phyloP scores from a whole-genome alignment of 768 basidiomycete genomes.

The Tephrocybe sp. region DNA sequence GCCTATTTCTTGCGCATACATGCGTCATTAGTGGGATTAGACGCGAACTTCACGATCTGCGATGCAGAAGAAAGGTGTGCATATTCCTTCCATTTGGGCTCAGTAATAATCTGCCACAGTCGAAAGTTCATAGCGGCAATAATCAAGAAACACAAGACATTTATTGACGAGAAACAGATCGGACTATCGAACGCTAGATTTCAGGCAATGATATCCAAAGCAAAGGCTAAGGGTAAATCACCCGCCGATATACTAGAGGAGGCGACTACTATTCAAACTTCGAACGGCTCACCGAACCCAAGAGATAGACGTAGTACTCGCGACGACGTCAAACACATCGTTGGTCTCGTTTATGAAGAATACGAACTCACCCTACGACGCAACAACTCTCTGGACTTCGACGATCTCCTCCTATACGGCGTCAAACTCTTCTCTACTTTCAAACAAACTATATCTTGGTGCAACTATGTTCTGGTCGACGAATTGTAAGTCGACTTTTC shows the following conservation, averaged over 20 bases:
- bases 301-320: not conserved
- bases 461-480: slow-evolving; percentile 71
- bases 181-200: slow-evolving; percentile 53
- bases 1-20: slow-evolving; percentile 70
- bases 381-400: slow-evolving; percentile 81
- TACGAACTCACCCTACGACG: slow-evolving; percentile 62
- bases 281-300: not conserved
- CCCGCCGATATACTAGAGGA: slow-evolving; percentile 37
- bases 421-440: slow-evolving; percentile 58
- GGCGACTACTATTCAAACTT: slow-evolving; percentile 9
- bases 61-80: slow-evolving; percentile 76
- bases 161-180: slow-evolving; percentile 44
- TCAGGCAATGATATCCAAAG: slow-evolving; percentile 67
- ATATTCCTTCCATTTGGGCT: not conserved
- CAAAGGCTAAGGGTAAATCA: slow-evolving; percentile 63
- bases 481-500: slow-evolving; percentile 66
- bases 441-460: slow-evolving; percentile 51
- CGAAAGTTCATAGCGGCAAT: slow-evolving; percentile 63
- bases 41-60: slow-evolving; percentile 77
- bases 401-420: slow-evolving; percentile 76
- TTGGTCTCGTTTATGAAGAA: slow-evolving; percentile 55
- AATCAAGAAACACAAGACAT: slow-evolving; percentile 53
- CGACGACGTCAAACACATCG: slow-evolving; percentile 36
- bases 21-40: slow-evolving; percentile 52
- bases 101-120: slow-evolving; percentile 32